Evolutionary conservation across 257 asterid genomes (phyloP).

Genomic region (Primulina huaijiensis): DNA sequence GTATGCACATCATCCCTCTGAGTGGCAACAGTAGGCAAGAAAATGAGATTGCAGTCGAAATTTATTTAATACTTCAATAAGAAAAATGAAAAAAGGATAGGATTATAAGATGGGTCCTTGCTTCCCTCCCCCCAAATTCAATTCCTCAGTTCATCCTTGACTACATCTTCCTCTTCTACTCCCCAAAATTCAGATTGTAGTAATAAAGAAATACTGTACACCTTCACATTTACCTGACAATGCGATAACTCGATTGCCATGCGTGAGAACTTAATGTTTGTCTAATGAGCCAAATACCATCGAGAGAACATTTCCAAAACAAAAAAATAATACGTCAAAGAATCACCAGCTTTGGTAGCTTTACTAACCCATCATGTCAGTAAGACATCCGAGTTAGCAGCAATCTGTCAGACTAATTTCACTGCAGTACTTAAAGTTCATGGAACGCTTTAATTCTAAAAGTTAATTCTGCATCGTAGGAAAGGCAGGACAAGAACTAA

Average conservation of each 20-base stretch:
- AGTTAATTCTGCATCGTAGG: neutral
- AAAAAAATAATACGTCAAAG: neutral
- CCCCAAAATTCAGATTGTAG: neutral
- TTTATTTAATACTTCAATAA: no score
- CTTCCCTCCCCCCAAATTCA: neutral
- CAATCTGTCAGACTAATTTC: neutral
- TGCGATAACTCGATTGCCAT: neutral
- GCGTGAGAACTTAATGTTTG: neutral
- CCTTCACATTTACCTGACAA: neutral
- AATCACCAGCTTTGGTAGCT: neutral
- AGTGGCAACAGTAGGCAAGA: slow-evolving; percentile 24
- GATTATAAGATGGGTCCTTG: neutral
- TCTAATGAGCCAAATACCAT: neutral
- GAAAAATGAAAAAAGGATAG: neutral
- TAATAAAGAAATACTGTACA: no score
- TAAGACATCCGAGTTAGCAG: slow-evolving; percentile 10
- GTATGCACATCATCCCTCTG: slow-evolving; percentile 98
- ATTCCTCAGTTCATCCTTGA: neutral
- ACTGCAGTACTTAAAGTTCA: neutral
- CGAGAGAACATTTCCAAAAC: neutral
- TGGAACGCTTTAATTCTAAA: neutral
- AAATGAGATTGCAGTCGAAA: slow-evolving; percentile 21
- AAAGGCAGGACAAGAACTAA: neutral
- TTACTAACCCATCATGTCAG: neutral
- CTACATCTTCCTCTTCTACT: neutral